Percentiles rank a stretch among this genome's conserved stretches.
Conservation (phyloP, 805 yeast species). For the Scheffersomyces ergatensis region DNA sequence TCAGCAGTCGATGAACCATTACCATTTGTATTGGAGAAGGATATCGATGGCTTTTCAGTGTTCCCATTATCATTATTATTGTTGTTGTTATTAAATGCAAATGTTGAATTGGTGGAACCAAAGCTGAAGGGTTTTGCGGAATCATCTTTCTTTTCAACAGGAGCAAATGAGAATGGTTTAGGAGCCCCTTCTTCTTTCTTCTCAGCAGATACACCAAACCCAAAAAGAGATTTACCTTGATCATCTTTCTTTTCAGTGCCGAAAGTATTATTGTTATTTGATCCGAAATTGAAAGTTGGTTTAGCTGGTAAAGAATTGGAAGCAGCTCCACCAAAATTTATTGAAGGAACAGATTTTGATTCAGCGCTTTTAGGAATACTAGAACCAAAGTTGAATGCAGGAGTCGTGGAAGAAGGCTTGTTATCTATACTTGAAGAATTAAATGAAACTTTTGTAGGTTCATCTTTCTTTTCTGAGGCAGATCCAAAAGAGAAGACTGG, state of each 20-base stretch:
- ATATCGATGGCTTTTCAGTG: neutral
- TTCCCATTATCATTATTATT: no score
- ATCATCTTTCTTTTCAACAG: neutral
- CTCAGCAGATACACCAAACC: conserved; percentile 9
- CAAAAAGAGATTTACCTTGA: neutral
- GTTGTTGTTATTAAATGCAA: no score
- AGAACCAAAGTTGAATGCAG: conserved; percentile 6
- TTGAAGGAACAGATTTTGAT: no score
- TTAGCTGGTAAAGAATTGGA: conserved; percentile 9
- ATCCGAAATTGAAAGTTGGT: conserved; percentile 19
- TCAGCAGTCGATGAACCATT: neutral
- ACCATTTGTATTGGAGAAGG: neutral
- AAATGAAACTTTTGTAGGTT: conserved; percentile 2
- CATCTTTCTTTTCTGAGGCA: conserved; percentile 7
- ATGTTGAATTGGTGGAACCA: neutral
- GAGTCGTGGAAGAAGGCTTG: conserved; percentile 1
- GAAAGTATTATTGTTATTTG: no score
- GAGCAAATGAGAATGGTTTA: conserved; percentile 3
- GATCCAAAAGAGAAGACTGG: conserved; percentile 23
- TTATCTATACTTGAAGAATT: no score
- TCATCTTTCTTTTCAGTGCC: conserved; percentile 6
- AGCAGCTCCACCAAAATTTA: no score
- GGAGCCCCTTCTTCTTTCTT: conserved; percentile 1
- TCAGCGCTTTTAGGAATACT: no score
- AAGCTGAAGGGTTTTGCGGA: neutral